Base-by-base conservation (phyloP, 2,329 filamentous ascomycete genomes). In the Phaeoacremonium minimum region DNA sequence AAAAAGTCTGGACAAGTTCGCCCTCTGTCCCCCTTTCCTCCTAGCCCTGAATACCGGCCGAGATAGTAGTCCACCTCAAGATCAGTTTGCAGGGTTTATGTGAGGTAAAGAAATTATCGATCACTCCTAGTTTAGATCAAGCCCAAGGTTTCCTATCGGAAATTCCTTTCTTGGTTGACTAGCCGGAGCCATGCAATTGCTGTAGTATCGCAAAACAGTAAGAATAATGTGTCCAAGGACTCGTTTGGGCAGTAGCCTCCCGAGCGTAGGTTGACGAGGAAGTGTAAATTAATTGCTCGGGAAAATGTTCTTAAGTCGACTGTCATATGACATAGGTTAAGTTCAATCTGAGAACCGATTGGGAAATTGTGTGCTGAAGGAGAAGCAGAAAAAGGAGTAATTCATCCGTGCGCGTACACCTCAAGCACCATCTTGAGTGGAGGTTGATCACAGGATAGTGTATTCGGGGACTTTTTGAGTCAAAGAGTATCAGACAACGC, bases 151-250 rank as follows among this genome's bases (percentile, higher is more conserved):
- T 26, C 22, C 22, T 26, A n/a, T 26, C 22, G 22, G 22, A 26
- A 26, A 9, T 26, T n/a, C 22, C 22, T n/a, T n/a, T 26, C 22
- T 26, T n/a, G 9, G n/a, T 26, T n/a, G 22, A 26, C 22, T n/a
- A n/a, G 22, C n/a, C 22, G 22, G n/a, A n/a, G 22, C 22, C 22
- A 26, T 26, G 22, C 22, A n/a, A 9, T n/a, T 26, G 9, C 9
- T 26, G 9, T n/a, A 26, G 22, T 26, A 26, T 26, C 22, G 22
- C 22, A 26, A 26, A 26, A 26, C n/a, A 35, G 51, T 60, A 61
- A 59, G 38, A 41, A 61, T 61, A 47, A 52, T 55, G 50, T 62
- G 56, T 61, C 58, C 59, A 61, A 63, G 56, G 55, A 52, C 57
- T 53, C 53, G 46, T 46, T 40, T 32, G 51, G 57, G 51, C 53